Percentiles rank a stretch among this genome's conserved stretches.
These are phyloP conservation scores for Hortiboletus campestris DNA, from an alignment of 768 basidiomycete genomes.

Conservation along the genomic window DNA sequence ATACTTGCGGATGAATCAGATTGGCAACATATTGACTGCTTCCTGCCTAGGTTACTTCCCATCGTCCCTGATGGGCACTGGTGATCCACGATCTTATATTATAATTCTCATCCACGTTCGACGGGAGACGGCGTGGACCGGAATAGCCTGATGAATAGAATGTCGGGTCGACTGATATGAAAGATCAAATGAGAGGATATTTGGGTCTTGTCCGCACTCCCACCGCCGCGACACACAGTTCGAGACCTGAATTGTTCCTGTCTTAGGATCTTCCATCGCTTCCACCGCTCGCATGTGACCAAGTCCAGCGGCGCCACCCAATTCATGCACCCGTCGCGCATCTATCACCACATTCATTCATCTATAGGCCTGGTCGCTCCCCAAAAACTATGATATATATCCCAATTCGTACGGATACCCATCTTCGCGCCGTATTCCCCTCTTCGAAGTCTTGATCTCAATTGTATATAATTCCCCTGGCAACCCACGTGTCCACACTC, in stretches of 20 bases:
- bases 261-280: background rate
- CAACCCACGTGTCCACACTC: background rate
- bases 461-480: background rate
- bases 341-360: background rate
- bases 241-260: background rate
- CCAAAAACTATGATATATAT: background rate
- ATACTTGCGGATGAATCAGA: background rate
- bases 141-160: conserved; percentile 12
- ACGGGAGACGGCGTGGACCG: background rate
- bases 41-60: conserved; percentile 4
- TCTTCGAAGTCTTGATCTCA: background rate
- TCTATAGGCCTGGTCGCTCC: background rate
- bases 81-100: background rate
- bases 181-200: background rate
- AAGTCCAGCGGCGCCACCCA: background rate
- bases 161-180: background rate
- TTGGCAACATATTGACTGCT: conserved; percentile 3
- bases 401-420: conserved; percentile 5
- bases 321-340: background rate
- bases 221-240: background rate
- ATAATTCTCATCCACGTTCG: background rate
- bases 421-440: background rate
- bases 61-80: background rate
- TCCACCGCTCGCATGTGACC: background rate
- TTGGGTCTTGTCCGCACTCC: background rate